Base-by-base conservation (phyloP, 306 rosid genomes). In the Corylus americana region DNA sequence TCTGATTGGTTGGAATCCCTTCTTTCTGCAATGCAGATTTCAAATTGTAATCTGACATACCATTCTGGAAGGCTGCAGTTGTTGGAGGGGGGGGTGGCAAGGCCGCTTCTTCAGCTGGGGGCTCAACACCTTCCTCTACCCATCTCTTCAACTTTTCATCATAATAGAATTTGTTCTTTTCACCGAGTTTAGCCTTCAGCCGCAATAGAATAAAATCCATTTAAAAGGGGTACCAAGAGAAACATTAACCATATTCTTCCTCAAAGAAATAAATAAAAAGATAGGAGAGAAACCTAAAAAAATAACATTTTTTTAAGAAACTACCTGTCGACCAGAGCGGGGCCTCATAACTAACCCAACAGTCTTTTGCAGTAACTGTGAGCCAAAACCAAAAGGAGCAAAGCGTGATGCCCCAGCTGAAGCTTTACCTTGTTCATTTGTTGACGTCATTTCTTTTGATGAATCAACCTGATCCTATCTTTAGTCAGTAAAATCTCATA, bases 81-180 rank as follows among this genome's bases (percentile, higher is more conserved):
- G 91, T 87, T 18, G 98, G 98, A 29, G 98, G 97, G 25, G 97
- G 98, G 47, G 97, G 98, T 4, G 93, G 90, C 81, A 85, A 79
- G 18, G 89, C 89, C 76, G 92, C 55, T 85, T 92, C 96, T 87
- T 89, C 98, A 69, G 96, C 82, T 17, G 97, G 97, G 78, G 82
- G 75, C 82, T 83, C 92, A 54, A 55, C 97, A 73, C 98, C 98
- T 84, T 92, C 92, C 80, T 92, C 97, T 14, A 94, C 94, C 98
- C 98, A 92, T 83, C 97, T 89, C 89, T 92, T 94, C 82, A 90
- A 87, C 76, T 94, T 90, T 78, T 94, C 94, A 66, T 94, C 97
- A 80, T 94, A 94, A 83, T 92, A 94, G 84, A 94, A 94, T 82
- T 94, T 94, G 71, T 94, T 94, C 76, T 67, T 86, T 47, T 92